These are phyloP conservation scores for Tuber brumale DNA, from an alignment of 495 filamentous ascomycete genomes.

Conservation along the genomic window DNA sequence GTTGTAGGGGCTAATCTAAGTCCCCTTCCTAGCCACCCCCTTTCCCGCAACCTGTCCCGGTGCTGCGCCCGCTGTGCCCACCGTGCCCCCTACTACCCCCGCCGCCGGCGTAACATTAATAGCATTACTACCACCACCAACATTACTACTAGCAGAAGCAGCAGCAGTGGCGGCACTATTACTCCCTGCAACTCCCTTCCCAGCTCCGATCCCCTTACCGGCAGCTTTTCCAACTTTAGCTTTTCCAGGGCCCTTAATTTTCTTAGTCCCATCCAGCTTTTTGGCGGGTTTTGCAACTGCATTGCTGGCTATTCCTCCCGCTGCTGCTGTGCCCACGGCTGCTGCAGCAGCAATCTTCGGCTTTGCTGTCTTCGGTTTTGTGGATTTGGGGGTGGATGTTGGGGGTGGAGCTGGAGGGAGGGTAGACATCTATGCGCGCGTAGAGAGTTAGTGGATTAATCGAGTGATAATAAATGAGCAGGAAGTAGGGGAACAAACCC, in stretches of 20 bases:
- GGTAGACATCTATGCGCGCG: conserved; percentile 15
- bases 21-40: conserved; percentile 21
- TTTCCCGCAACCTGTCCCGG: conserved; percentile 20
- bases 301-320: conserved; percentile 24
- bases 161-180: not conserved
- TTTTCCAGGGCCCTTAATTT: not conserved
- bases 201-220: not conserved
- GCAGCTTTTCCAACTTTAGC: not conserved
- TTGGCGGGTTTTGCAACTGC: conserved; percentile 15
- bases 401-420: conserved; percentile 18
- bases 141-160: not conserved
- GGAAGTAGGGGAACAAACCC: conserved; percentile 21
- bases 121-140: not conserved
- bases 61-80: not conserved
- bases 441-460: conserved; percentile 9
- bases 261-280: not conserved
- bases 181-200: not conserved
- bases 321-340: not conserved
- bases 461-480: not conserved
- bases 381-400: conserved; percentile 24
- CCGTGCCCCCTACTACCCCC: conserved; percentile 4
- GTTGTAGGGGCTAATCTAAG: not conserved
- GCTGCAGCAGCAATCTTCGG: conserved; percentile 25
- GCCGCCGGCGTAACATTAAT: not conserved
- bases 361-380: conserved; percentile 29